A percentile compares a stretch with the other conserved stretches of the same genome.
Conservation (phyloP, 2,329 filamentous ascomycete genomes). For the Penicillium sp. region DNA sequence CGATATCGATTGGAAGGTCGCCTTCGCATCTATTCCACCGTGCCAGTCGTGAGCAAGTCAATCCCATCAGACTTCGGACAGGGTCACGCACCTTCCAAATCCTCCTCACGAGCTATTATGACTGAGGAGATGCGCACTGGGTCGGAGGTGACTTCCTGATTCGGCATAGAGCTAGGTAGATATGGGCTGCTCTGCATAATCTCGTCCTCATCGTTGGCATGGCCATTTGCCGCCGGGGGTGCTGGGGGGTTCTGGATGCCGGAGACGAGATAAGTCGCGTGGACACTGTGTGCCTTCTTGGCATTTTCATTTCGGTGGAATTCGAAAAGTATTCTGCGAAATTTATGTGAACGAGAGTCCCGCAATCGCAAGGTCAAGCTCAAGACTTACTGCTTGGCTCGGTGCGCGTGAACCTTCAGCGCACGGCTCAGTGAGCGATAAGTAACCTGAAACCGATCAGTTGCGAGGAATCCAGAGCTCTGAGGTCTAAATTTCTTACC, state of each 20-base stretch:
- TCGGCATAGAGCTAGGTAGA: slow-evolving; percentile 68
- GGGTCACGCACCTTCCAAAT: slow-evolving; percentile 63
- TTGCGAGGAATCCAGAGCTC: not conserved
- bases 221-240: slow-evolving; percentile 42
- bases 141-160: slow-evolving; percentile 55
- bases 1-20: slow-evolving; percentile 70
- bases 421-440: slow-evolving; percentile 84
- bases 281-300: slow-evolving; percentile 72
- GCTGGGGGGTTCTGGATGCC: slow-evolving; percentile 62
- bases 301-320: slow-evolving; percentile 79
- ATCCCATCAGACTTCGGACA: not conserved
- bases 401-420: slow-evolving; percentile 80
- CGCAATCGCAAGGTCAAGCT: not conserved
- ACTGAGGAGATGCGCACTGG: slow-evolving; percentile 62
- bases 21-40: slow-evolving; percentile 60
- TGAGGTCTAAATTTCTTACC: slow-evolving; percentile 53
- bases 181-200: slow-evolving; percentile 67
- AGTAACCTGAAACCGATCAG: slow-evolving; percentile 65
- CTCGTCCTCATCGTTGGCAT: slow-evolving; percentile 66
- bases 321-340: slow-evolving; percentile 76
- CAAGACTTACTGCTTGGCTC: slow-evolving; percentile 78
- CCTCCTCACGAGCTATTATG: slow-evolving; percentile 71
- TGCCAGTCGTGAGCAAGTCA: slow-evolving; percentile 2
- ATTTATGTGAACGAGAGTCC: slow-evolving; percentile 3
- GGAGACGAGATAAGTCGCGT: slow-evolving; percentile 89